A percentile compares a stretch with the other conserved stretches of the same genome.
phyloP scores from a whole-genome alignment of 345 rosid species.

The Salix exigua region DNA sequence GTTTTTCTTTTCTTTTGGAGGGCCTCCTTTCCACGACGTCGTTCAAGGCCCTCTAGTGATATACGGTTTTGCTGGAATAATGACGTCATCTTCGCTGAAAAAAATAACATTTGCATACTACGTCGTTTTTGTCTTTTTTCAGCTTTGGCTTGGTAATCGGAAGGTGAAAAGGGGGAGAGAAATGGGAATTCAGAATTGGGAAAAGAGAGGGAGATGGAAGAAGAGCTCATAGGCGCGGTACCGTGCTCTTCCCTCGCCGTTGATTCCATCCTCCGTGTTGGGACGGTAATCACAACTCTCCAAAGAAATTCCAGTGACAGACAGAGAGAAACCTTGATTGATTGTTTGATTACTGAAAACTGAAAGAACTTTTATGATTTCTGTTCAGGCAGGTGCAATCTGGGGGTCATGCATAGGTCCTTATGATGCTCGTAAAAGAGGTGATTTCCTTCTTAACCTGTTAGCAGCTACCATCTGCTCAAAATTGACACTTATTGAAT shows the following conservation, averaged over 20 bases:
- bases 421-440: conserved; percentile 50
- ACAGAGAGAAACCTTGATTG: background rate
- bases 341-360: background rate
- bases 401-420: conserved; percentile 72
- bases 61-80: background rate
- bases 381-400: conserved; percentile 67
- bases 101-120: background rate
- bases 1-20: background rate
- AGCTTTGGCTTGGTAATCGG: background rate
- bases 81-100: background rate
- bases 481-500: background rate
- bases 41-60: background rate
- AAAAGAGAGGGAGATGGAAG: conserved; percentile 42
- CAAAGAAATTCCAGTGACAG: background rate
- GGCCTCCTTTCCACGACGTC: background rate
- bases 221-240: conserved; percentile 39
- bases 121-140: background rate
- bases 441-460: conserved; percentile 22
- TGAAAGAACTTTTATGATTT: background rate
- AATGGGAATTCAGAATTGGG: background rate
- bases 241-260: conserved; percentile 84
- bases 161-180: background rate
- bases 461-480: background rate
- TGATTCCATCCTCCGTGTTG: conserved; percentile 57
- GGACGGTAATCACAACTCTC: conserved; percentile 40